A percentile compares a stretch with the other conserved stretches of the same genome.
Conservation (phyloP, 192 early-diverging fungal genomes). For the Podila horticola region DNA sequence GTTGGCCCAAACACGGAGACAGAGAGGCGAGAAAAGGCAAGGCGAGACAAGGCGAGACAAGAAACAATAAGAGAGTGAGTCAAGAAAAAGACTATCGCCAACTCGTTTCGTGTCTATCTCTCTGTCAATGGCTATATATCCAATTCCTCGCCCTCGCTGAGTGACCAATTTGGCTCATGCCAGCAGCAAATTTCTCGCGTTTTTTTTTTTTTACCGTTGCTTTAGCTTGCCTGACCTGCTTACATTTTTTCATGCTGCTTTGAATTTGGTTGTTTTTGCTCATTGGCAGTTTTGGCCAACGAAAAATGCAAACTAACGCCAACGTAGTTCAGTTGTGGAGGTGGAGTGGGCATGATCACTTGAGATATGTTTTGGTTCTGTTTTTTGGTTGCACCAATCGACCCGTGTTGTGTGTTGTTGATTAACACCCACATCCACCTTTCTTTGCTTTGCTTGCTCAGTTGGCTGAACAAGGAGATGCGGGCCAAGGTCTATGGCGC, state of each 20-base stretch:
- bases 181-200: too few species aligned
- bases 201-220: too few species aligned
- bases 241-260: not conserved
- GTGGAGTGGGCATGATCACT: not conserved
- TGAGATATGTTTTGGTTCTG: not conserved
- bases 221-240: too few species aligned
- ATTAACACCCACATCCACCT: not conserved
- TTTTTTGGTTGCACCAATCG: not conserved
- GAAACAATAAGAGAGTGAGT: too few species aligned
- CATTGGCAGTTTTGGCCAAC: not conserved
- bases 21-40: too few species aligned
- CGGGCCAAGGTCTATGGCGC: not conserved
- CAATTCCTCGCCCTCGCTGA: too few species aligned
- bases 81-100: too few species aligned
- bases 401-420: not conserved
- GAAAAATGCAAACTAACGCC: not conserved
- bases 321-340: conserved; percentile 1
- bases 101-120: too few species aligned
- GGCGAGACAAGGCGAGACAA: too few species aligned
- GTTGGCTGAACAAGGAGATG: not conserved
- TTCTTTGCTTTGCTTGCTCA: not conserved
- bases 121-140: too few species aligned
- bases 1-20: too few species aligned
- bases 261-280: not conserved
- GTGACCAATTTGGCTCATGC: too few species aligned